phyloP scores from a whole-genome alignment of 495 filamentous ascomycete species.

The Staphylotrichum longicolle region DNA sequence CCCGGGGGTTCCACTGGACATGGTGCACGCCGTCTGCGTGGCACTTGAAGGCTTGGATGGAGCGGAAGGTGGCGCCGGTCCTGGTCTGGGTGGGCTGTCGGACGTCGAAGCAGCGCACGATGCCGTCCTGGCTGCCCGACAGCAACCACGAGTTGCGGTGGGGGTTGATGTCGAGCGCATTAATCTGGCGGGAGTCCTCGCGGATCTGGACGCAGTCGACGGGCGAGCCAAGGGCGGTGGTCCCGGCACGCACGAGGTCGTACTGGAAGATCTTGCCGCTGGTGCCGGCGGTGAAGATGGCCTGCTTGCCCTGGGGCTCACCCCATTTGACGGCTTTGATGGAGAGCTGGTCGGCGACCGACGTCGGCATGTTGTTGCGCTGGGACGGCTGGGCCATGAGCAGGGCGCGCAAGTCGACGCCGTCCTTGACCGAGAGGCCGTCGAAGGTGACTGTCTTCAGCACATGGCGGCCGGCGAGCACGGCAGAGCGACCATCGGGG shows the following conservation, averaged over 20 bases:
- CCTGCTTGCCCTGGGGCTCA: slow-evolving; percentile 44
- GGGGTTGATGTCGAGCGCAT: slow-evolving; percentile 87
- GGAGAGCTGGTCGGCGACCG: slow-evolving; percentile 67
- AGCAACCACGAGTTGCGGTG: slow-evolving; percentile 72
- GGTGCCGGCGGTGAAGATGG: slow-evolving; percentile 78
- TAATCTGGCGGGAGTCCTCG: slow-evolving; percentile 89
- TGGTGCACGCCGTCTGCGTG: slow-evolving; percentile 78
- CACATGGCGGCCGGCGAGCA: slow-evolving; percentile 78
- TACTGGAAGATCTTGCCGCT: slow-evolving; percentile 87
- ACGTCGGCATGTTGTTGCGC: slow-evolving; percentile 51
- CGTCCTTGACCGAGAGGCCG: slow-evolving; percentile 67
- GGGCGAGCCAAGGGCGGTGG: slow-evolving; percentile 43
- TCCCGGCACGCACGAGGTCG: slow-evolving; percentile 63
- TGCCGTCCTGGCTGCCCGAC: slow-evolving; percentile 89
- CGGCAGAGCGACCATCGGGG: slow-evolving; percentile 68
- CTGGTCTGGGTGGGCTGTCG: slow-evolving; percentile 40
- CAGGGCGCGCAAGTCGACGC: slow-evolving; percentile 74
- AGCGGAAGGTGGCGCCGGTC: slow-evolving; percentile 44
- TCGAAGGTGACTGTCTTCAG: slow-evolving; percentile 78
- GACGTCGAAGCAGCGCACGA: slow-evolving; percentile 65
- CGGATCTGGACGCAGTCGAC: slow-evolving; percentile 67
- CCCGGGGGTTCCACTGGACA: slow-evolving; percentile 82
- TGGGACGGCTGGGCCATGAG: slow-evolving; percentile 66
- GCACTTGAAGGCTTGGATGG: slow-evolving; percentile 46
- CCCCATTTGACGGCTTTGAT: slow-evolving; percentile 87